Base-by-base conservation (phyloP, 2,329 filamentous ascomycete species). In the Fusarium zealandicum region DNA sequence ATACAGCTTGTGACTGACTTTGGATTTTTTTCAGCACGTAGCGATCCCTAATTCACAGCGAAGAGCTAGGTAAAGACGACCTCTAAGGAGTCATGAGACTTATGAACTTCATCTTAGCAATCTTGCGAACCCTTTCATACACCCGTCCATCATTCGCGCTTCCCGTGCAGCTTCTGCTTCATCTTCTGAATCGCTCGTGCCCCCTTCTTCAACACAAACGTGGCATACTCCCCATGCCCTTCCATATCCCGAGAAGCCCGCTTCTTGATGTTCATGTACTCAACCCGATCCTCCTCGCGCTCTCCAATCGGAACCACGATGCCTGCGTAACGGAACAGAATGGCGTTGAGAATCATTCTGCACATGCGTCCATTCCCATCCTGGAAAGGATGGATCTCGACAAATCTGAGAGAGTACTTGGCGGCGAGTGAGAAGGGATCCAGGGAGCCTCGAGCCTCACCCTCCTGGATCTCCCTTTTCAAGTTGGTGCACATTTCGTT, bases 361-460 rank as follows among this genome's bases (percentile, higher is more conserved):
- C 72, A 75, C 56, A 70, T 67, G 2, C 74, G 54, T 0, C 73
- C 73, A 22, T 78, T 78, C 0, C 73, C 74, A 20, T 77, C 73
- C 10, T 66, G 63, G 18, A 78, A 78, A 0, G 73, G 75, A 9
- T 78, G 73, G 2, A 76, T 76, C 6, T 66, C 64, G 10, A 76
- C 69, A 25, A 77, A 72, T 3, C 59, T 39, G 2, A 68, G 46
- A 0, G 67, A 67, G 13, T 69, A 68, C 12, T 72, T 71, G 0
- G 69, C 36, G 0, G 67, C 69, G 1, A 72, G 31, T 0, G 68
- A 71, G 27, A 73, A 68, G 0, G 69, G 68, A n/a, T 73, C 70
- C 1, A 72, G 37, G 3, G 4, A 14, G 0, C 46, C 30, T 2
- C 17, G 31, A 6, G 30, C 4, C 6, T 57, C 46, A 1, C 51